Percentiles rank a stretch among this genome's conserved stretches.
These are phyloP conservation scores for Pugionium cornutum DNA, from an alignment of 345 rosid species.

Conservation along the genomic window DNA sequence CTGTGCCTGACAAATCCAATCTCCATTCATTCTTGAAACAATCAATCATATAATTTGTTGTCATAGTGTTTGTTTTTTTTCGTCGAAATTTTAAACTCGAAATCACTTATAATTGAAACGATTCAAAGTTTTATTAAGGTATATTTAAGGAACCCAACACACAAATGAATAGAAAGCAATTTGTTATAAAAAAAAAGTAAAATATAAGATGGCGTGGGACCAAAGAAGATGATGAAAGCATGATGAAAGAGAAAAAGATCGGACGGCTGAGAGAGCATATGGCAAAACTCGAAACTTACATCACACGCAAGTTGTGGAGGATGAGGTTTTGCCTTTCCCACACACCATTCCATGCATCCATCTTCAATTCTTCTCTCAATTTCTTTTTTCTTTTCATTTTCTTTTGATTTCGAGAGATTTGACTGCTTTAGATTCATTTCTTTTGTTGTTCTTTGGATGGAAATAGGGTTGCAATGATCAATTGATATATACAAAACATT, in stretches of 20 bases:
- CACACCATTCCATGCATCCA: slow-evolving; percentile 40
- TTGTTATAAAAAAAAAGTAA: not conserved
- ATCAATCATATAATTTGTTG: not conserved
- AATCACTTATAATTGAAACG: not conserved
- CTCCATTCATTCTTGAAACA: not conserved
- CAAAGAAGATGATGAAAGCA: slow-evolving; percentile 30
- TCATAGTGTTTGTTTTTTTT: not conserved
- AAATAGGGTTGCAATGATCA: no score
- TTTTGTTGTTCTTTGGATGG: not conserved
- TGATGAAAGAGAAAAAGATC: slow-evolving; percentile 33
- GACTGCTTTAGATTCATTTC: not conserved
- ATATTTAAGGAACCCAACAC: no score
- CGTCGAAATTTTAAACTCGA: not conserved
- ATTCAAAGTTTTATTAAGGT: not conserved
- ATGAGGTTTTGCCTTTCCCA: slow-evolving; percentile 35
- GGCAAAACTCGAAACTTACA: not conserved
- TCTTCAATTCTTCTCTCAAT: slow-evolving; percentile 22
- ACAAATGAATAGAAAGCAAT: not conserved
- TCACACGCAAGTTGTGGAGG: slow-evolving; percentile 41
- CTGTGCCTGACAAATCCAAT: slow-evolving; percentile 11
- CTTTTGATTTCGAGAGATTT: not conserved
- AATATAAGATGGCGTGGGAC: slow-evolving; percentile 26
- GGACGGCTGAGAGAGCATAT: slow-evolving; percentile 24
- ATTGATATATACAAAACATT: no score
- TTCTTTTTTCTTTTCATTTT: no score